Percentiles rank a stretch among this genome's conserved stretches.
These are phyloP conservation scores for Cercospora canescens DNA, from an alignment of 2,329 filamentous ascomycete genomes.

Conservation along the genomic window DNA sequence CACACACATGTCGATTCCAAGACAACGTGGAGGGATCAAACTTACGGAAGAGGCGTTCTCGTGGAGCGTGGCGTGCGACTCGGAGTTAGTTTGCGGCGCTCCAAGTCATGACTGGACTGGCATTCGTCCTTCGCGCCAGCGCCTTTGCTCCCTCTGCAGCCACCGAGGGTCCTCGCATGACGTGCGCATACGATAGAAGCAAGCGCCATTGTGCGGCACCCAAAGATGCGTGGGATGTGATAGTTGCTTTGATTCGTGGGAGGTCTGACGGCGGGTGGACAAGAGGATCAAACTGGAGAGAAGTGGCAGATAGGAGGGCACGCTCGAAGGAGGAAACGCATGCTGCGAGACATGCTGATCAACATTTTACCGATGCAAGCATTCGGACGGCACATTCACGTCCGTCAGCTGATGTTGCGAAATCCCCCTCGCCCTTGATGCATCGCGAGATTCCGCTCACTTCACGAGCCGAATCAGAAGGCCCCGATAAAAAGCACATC, in stretches of 20 bases:
- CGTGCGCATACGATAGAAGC: not conserved
- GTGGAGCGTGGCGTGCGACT: slow-evolving; percentile 1
- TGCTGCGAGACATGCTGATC: slow-evolving; percentile 6
- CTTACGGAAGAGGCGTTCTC: slow-evolving; percentile 10
- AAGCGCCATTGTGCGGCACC: not conserved
- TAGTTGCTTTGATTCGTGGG: not conserved
- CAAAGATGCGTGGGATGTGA: not conserved
- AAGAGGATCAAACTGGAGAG: not conserved
- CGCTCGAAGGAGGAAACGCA: slow-evolving; percentile 6
- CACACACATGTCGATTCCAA: slow-evolving; percentile 3
- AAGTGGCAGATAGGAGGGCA: not conserved
- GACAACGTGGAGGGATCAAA: slow-evolving; percentile 13
- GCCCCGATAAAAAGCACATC: too few relatives aligned
- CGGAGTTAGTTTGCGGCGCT: not conserved
- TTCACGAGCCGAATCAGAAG: not conserved
- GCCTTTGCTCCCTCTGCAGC: not conserved
- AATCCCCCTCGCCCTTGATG: not conserved
- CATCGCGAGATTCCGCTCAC: not conserved
- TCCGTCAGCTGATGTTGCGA: not conserved
- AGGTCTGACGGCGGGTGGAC: not conserved
- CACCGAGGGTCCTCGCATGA: not conserved
- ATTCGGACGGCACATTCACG: not conserved
- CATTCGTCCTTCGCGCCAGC: not conserved
- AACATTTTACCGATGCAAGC: not conserved
- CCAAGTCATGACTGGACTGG: not conserved